Conservation (phyloP, 1,284 basidiomycete species). For the Neolentinus lepideus region DNA sequence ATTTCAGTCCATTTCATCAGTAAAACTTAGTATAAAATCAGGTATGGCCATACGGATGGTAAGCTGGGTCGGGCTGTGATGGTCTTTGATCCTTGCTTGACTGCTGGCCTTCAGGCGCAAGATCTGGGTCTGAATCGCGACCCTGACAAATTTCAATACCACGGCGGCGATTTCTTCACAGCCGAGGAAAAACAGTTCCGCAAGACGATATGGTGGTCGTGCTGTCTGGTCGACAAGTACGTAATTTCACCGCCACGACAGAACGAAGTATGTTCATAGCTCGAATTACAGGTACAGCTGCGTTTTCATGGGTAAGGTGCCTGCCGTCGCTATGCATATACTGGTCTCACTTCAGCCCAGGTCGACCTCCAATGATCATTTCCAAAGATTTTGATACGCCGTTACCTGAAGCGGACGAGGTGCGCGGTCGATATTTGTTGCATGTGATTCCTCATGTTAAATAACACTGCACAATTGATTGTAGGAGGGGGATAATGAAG, state of each 20-base stretch:
- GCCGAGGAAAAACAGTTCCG: constrained; percentile 70
- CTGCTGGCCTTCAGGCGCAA: constrained; percentile 46
- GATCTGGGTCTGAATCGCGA: constrained; percentile 81
- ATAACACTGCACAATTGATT: constrained; percentile 1
- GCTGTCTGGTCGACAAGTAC: constrained; percentile 68
- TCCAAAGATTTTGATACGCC: constrained; percentile 72
- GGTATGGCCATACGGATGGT: constrained; percentile 78
- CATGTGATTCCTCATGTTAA: constrained; percentile 3
- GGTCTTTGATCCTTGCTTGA: neutral
- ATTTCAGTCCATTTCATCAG: constrained; percentile 8
- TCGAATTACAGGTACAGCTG: constrained; percentile 44
- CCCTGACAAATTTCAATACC: constrained; percentile 68
- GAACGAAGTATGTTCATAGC: neutral
- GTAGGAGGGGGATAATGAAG: constrained; percentile 47
- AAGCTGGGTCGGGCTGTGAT: constrained; percentile 7
- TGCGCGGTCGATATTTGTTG: constrained; percentile 17
- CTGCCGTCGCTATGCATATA: neutral
- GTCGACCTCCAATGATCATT: constrained; percentile 64
- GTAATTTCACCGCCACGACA: constrained; percentile 13
- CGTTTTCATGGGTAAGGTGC: constrained; percentile 54
- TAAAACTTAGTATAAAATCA: constrained; percentile 15
- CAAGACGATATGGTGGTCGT: constrained; percentile 81
- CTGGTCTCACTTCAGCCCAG: constrained; percentile 22
- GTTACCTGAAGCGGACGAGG: constrained; percentile 50
- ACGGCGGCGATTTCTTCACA: constrained; percentile 59